Base-by-base conservation (phyloP, 805 yeast species). In the Candida hispaniensis region DNA sequence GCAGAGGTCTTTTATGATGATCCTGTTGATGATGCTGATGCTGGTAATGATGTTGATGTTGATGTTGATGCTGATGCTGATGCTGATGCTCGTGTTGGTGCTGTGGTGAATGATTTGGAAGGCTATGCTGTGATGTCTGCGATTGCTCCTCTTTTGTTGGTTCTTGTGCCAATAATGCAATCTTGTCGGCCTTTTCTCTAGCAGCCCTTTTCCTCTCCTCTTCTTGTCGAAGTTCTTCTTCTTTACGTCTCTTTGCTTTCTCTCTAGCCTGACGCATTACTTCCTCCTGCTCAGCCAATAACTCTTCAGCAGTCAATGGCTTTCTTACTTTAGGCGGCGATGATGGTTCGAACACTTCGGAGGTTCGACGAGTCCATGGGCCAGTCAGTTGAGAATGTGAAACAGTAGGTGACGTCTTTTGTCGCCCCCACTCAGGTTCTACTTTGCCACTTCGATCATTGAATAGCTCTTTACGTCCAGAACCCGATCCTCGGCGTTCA, bases 221-320 rank as follows among this genome's bases (percentile, higher is more conserved):
- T 34, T 55, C 59, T 15, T 30, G 33, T 9, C 42, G 41, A 39
- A 38, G 44, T 32, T 55, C 60, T 28, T 54, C 57, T 27, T 55
- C 59, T 36, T 55, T 55, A 9, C 60, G 47, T 35, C 44, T 49
- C n/a, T 52, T 42, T 3, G 59, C 61, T 24, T 45, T 47, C 30
- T 54, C 60, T 7, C 53, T 41, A 5, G 56, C 48, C 14, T 41
- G 42, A 14, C 44, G 41, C 65, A 60, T 59, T 14, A 42, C 40
- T 26, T 48, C 51, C 30, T 54, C 48, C 44, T 60, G 64, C 36
- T 48, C 48, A 18, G 47, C 46, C 11, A 39, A 27, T 12, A 35
- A 14, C 15, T 41, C 42, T 24, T 44, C 44, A 8, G 30, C 22
- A n/a, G 22, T n/a, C n/a, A n/a, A n/a, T n/a, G n/a, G n/a, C n/a